These are phyloP conservation scores for Candida tetrigidarum DNA, from an alignment of 1,139 yeast species.

Conservation along the genomic window DNA sequence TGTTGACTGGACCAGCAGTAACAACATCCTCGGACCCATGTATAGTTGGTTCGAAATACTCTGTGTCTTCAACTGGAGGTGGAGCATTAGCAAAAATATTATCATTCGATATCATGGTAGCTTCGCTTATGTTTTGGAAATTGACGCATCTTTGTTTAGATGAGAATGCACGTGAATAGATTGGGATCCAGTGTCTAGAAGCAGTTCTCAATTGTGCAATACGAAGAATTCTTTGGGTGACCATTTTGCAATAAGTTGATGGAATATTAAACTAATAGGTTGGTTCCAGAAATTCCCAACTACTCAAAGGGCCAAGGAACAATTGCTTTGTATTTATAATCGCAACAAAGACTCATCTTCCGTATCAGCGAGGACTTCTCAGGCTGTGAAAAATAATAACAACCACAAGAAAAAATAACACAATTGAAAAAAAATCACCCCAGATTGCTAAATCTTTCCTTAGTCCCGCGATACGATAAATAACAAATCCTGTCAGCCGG, in stretches of 20 bases:
- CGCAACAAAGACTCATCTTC: background rate
- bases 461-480: background rate
- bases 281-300: background rate
- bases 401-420: background rate
- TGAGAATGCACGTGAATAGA: slow-evolving; percentile 28
- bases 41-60: slow-evolving; percentile 44
- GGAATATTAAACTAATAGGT: background rate
- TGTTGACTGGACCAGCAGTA: slow-evolving; percentile 53
- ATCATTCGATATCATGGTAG: slow-evolving; percentile 42
- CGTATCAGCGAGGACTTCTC: slow-evolving; percentile 2
- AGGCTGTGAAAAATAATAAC: background rate
- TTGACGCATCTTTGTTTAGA: slow-evolving; percentile 43
- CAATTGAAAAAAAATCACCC: slow-evolving; percentile 1
- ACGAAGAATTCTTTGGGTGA: slow-evolving; percentile 36
- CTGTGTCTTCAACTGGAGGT: slow-evolving; percentile 24
- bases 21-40: slow-evolving; percentile 46
- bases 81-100: slow-evolving; percentile 26
- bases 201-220: slow-evolving; percentile 47
- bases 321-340: slow-evolving; percentile 1
- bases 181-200: slow-evolving; percentile 51
- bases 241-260: slow-evolving; percentile 24
- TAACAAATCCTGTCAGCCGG: slow-evolving; percentile 4
- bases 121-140: slow-evolving; percentile 38
- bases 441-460: slow-evolving; percentile 3
- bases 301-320: background rate